These are phyloP conservation scores for Barnettozyma siamensis DNA, from an alignment of 805 yeast species.

Conservation along the genomic window DNA sequence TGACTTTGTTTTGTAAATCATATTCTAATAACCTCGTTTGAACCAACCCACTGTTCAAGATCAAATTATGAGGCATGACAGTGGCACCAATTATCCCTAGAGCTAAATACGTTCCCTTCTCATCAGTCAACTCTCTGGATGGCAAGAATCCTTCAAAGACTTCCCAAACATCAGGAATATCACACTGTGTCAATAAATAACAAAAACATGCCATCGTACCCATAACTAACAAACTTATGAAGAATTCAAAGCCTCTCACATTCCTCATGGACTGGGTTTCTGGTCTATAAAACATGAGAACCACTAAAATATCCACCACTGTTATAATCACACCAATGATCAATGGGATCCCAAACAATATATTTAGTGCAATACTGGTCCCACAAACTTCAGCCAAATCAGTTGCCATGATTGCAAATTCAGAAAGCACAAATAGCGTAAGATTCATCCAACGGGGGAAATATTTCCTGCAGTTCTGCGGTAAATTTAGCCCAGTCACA, in stretches of 20 bases:
- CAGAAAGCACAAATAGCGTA: conserved; percentile 64
- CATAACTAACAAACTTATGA: conserved; percentile 65
- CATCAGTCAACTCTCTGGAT: conserved; percentile 48
- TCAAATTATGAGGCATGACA: conserved; percentile 89
- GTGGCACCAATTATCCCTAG: conserved; percentile 90
- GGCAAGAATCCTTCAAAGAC: conserved; percentile 72
- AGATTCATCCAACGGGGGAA: conserved; percentile 56
- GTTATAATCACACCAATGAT: conserved; percentile 73
- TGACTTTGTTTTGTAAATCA: conserved; percentile 52
- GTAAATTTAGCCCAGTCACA: conserved; percentile 74
- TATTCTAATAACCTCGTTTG: conserved; percentile 77
- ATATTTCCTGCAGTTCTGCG: conserved; percentile 67
- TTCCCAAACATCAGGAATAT: conserved; percentile 44
- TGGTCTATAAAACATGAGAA: conserved; percentile 72
- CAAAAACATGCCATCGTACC: conserved; percentile 75
- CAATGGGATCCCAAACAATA: conserved; percentile 69
- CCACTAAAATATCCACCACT: conserved; percentile 72
- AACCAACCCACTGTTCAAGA: conserved; percentile 80
- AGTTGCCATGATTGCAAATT: conserved; percentile 84
- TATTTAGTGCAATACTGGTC: conserved; percentile 79
- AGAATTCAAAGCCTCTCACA: conserved; percentile 70
- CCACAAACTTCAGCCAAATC: conserved; percentile 95
- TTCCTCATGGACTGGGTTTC: conserved; percentile 69
- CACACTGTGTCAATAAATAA: conserved; percentile 56
- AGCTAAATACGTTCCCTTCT: conserved; percentile 67